Evolutionary conservation across 1,139 yeast genomes (phyloP).

Genomic region (Hyphopichia fennica): DNA sequence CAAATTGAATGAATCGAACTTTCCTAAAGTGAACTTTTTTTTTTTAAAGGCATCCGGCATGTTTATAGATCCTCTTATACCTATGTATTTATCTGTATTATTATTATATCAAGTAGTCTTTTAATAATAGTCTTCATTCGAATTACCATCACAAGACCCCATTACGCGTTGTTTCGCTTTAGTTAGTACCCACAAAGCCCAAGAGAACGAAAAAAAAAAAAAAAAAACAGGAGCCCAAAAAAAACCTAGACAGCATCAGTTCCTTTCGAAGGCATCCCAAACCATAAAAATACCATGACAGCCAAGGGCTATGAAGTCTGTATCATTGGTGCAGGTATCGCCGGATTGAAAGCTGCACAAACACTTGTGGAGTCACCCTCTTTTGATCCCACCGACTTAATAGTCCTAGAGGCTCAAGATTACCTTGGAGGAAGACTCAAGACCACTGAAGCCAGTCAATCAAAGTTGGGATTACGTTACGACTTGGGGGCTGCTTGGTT

Average conservation of each 20-base stretch:
- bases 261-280: neutral
- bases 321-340: conserved; percentile 78
- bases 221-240: too few species aligned
- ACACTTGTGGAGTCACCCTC: conserved; percentile 38
- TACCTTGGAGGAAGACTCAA: conserved; percentile 49
- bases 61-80: neutral
- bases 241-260: too few species aligned
- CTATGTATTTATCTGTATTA: neutral
- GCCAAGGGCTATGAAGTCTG: conserved; percentile 14
- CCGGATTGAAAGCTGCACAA: conserved; percentile 79
- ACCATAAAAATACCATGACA: neutral
- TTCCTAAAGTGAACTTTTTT: too few species aligned
- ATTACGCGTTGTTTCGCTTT: too few species aligned
- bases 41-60: conserved; percentile 1
- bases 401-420: conserved; percentile 52
- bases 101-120: too few species aligned
- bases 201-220: too few species aligned
- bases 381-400: conserved; percentile 38
- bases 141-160: too few species aligned
- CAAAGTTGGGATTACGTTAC: conserved; percentile 40
- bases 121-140: too few species aligned
- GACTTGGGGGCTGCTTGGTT: conserved; percentile 92
- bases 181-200: too few species aligned
- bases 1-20: neutral
- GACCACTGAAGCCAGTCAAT: conserved; percentile 28